Evolutionary conservation across 2,329 filamentous ascomycete species (phyloP).

Genomic region (Rhynchosporium secalis): DNA sequence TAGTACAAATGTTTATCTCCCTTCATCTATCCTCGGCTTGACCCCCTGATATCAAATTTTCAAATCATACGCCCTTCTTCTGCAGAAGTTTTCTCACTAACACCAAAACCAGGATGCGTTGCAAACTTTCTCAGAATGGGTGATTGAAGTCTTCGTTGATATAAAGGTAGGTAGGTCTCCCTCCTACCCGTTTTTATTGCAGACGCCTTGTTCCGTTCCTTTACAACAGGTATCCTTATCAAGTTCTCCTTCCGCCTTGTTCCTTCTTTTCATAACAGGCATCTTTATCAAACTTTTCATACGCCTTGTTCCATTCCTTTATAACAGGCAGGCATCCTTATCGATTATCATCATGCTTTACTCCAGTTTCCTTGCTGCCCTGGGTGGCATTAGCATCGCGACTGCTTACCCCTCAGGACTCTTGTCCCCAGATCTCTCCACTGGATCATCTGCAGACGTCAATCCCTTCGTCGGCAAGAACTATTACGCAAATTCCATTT

Average conservation of each 20-base stretch:
- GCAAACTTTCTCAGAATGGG: conserved; percentile 5
- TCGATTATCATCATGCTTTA: neutral
- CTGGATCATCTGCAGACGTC: neutral
- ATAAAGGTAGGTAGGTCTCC: neutral
- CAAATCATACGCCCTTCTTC: neutral
- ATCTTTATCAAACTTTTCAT: neutral
- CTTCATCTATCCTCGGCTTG: conserved; percentile 6
- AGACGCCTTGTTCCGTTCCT: neutral
- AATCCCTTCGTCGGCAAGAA: conserved; percentile 51
- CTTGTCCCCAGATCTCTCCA: neutral
- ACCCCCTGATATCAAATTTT: neutral
- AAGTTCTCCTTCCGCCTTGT: neutral
- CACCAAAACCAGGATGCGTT: neutral
- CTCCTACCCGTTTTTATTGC: neutral
- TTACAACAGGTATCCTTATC: neutral
- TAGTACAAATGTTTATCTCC: neutral
- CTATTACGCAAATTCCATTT: conserved; percentile 49
- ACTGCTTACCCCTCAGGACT: neutral
- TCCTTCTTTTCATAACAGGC: neutral
- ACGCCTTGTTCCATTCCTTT: neutral
- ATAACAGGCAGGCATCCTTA: neutral
- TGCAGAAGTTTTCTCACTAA: neutral
- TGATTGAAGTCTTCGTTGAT: neutral
- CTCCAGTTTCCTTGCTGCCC: neutral
- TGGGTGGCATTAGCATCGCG: neutral